phyloP scores from a whole-genome alignment of 2,329 filamentous ascomycete genomes.

The Cryphonectria nitschkei region DNA sequence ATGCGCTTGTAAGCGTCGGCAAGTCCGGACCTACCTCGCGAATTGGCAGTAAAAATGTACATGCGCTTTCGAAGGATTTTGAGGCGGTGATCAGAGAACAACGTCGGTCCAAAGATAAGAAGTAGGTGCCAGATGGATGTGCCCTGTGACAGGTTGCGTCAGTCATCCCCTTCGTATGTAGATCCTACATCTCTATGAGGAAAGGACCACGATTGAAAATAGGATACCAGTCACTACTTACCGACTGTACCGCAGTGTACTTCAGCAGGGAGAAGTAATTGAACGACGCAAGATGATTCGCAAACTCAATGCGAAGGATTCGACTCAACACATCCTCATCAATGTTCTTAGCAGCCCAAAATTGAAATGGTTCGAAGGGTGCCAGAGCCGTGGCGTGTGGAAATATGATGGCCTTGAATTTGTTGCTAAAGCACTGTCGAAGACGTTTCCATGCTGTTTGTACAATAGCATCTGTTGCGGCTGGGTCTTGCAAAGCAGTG shows the following conservation, averaged over 20 bases:
- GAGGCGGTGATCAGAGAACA: conserved; percentile 21
- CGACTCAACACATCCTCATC: conserved; percentile 2
- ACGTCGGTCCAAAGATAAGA: conserved; percentile 17
- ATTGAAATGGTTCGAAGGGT: conserved; percentile 15
- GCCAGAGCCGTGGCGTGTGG: not conserved
- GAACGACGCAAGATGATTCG: conserved; percentile 15
- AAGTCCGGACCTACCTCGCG: conserved; percentile 10
- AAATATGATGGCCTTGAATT: conserved; percentile 16
- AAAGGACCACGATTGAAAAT: not conserved
- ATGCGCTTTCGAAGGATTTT: conserved; percentile 19
- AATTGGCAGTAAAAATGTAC: conserved; percentile 16
- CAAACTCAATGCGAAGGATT: conserved; percentile 19
- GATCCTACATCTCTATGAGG: not conserved
- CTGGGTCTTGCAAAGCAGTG: not conserved
- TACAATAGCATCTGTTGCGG: not conserved
- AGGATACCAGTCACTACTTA: not conserved
- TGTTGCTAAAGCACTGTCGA: conserved; percentile 10
- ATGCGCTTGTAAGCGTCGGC: conserved; percentile 12
- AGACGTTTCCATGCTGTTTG: conserved; percentile 3
- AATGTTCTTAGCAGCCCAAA: conserved; percentile 22
- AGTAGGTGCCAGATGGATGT: conserved; percentile 17
- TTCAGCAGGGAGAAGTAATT: conserved; percentile 17
- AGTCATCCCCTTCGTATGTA: not conserved
- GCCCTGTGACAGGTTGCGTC: not conserved
- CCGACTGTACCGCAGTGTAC: conserved; percentile 9